phyloP scores from a whole-genome alignment of 257 asterid genomes.

The Avicennia marina region DNA sequence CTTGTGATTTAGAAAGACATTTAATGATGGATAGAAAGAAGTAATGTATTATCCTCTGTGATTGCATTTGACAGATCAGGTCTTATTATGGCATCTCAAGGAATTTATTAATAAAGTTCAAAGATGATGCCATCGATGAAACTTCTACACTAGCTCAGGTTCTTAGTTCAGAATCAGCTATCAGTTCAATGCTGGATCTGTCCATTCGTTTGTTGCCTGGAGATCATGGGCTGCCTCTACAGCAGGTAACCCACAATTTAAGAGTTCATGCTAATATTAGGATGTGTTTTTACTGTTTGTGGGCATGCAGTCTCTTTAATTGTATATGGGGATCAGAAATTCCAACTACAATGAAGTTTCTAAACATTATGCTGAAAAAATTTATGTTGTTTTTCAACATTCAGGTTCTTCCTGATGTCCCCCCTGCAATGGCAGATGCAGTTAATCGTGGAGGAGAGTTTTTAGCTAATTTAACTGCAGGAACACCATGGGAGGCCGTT shows the following conservation, averaged over 20 bases:
- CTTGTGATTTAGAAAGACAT: neutral
- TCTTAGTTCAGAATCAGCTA: conserved; percentile 86
- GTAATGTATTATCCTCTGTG: neutral
- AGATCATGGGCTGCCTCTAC: conserved; percentile 91
- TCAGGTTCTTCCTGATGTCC: conserved; percentile 84
- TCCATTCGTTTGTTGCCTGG: conserved; percentile 86
- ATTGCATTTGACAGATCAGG: conserved; percentile 56
- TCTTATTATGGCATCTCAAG: conserved; percentile 89
- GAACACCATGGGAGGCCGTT: conserved; percentile 93
- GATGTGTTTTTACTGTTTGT: too few relatives aligned
- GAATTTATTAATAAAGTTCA: conserved; percentile 84
- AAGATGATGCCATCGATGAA: conserved; percentile 88
- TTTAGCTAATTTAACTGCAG: conserved; percentile 67
- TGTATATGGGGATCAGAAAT: too few relatives aligned
- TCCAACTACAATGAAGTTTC: too few relatives aligned
- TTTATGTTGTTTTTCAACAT: neutral
- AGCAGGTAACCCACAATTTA: conserved; percentile 50
- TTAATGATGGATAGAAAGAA: conserved; percentile 1
- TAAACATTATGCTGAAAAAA: conserved; percentile 7
- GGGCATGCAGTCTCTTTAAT: too few relatives aligned
- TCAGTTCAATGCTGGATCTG: conserved; percentile 93
- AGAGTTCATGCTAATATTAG: neutral
- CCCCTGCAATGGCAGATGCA: conserved; percentile 92
- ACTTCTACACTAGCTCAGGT: conserved; percentile 79
- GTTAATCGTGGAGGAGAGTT: conserved; percentile 87